Conservation (phyloP, 1,284 basidiomycete species). For the Leccinum subrobustum region DNA sequence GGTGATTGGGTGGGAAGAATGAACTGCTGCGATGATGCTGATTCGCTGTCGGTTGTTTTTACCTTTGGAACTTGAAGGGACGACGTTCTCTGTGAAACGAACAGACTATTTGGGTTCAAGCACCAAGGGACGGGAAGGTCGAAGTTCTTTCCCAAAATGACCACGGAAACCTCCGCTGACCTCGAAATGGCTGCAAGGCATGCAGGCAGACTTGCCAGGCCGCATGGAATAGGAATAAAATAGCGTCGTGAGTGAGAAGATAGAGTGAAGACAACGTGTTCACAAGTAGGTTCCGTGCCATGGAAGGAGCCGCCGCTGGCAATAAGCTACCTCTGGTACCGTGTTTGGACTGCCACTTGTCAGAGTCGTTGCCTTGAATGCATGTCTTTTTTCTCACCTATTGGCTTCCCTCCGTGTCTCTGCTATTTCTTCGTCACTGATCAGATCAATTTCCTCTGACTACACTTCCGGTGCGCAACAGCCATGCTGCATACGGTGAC, state of each 20-base stretch:
- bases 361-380: background rate
- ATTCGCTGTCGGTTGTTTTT: slow-evolving; percentile 2
- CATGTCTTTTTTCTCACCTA: background rate
- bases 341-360: background rate
- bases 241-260: background rate
- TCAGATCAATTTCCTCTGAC: background rate
- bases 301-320: background rate
- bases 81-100: slow-evolving; percentile 4
- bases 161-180: slow-evolving; percentile 1
- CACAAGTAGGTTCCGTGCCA: background rate
- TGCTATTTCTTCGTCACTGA: background rate
- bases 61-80: background rate
- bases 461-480: background rate
- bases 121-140: background rate
- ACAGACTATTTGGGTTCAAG: background rate
- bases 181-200: slow-evolving; percentile 1
- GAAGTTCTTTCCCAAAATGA: slow-evolving; percentile 3
- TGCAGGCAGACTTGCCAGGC: background rate
- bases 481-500: background rate
- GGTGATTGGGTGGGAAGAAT: background rate
- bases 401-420: background rate
- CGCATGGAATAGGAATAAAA: background rate
- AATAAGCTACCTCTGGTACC: background rate
- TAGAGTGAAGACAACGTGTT: background rate
- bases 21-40: background rate